These are phyloP conservation scores for Ophiostoma quercus DNA, from an alignment of 2,329 filamentous ascomycete species.

Conservation along the genomic window DNA sequence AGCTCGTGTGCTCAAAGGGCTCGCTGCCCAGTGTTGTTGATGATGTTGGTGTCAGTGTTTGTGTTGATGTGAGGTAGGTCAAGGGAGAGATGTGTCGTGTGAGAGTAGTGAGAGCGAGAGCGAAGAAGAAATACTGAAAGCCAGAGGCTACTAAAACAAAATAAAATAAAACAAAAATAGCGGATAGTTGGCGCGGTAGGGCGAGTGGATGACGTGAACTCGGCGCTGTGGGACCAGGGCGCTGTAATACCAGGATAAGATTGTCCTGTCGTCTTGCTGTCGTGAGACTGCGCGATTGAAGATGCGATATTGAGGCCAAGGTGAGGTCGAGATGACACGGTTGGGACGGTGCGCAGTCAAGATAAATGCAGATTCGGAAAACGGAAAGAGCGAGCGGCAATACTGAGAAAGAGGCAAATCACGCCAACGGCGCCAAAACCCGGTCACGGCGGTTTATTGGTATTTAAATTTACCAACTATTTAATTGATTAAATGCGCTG, in stretches of 20 bases:
- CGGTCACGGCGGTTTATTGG: constrained; percentile 10
- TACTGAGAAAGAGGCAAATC: constrained; percentile 18
- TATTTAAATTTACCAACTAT: not conserved
- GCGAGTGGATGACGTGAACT: not conserved
- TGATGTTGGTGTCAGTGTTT: not conserved
- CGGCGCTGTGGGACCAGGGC: constrained; percentile 1
- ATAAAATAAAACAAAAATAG: constrained; percentile 3
- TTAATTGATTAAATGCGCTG: not conserved
- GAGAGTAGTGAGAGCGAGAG: not conserved
- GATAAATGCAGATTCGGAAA: not conserved
- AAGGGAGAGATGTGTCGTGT: not conserved
- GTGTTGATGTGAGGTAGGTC: not conserved
- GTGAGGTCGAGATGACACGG: not conserved
- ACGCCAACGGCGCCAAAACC: constrained; percentile 17
- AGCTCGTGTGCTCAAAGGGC: constrained; percentile 1
- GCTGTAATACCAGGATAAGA: not conserved
- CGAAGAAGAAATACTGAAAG: not conserved
- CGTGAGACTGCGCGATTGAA: not conserved
- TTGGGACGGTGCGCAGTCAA: not conserved
- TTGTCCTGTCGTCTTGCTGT: not conserved
- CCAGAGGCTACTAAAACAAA: not conserved
- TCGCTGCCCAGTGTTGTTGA: not conserved
- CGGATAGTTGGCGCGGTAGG: constrained; percentile 11
- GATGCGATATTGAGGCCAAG: no score
- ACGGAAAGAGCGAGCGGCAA: not conserved